Percentiles rank a stretch among this genome's conserved stretches.
phyloP scores from a whole-genome alignment of 768 basidiomycete species.

The Tephrocybe sp. region DNA sequence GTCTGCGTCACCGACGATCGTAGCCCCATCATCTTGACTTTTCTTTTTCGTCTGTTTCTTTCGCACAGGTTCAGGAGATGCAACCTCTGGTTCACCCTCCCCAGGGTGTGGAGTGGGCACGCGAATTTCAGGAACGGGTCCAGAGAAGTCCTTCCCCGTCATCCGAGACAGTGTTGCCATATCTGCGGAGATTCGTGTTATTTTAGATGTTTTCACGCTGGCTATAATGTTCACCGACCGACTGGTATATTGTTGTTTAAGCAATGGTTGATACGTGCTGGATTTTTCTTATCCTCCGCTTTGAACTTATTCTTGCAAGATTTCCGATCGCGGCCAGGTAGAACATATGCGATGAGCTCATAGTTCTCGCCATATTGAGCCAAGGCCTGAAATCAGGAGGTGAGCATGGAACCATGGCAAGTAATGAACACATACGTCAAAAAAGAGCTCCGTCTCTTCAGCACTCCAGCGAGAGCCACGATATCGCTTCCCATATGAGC shows the following conservation, averaged over 20 bases:
- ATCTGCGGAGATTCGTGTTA: conserved; percentile 40
- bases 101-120: conserved; percentile 32
- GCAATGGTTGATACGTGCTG: conserved; percentile 71
- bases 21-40: conserved; percentile 29
- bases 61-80: conserved; percentile 10
- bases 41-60: conserved; percentile 27
- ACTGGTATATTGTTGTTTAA: conserved; percentile 77
- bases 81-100: conserved; percentile 16
- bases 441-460: conserved; percentile 90
- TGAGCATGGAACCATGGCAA: not conserved
- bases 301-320: conserved; percentile 95
- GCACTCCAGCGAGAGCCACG: conserved; percentile 86
- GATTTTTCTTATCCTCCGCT: conserved; percentile 81
- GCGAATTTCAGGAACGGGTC: conserved; percentile 71
- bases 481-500: conserved; percentile 76
- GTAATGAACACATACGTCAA: conserved; percentile 55
- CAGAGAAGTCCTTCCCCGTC: conserved; percentile 86
- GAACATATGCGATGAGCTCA: conserved; percentile 83
- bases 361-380: conserved; percentile 92
- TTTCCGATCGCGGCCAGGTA: conserved; percentile 84
- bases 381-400: conserved; percentile 66
- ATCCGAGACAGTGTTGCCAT: conserved; percentile 72
- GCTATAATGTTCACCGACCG: conserved; percentile 44
- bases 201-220: not conserved
- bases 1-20: conserved; percentile 39